phyloP scores from a whole-genome alignment of 1,284 basidiomycete species.

The Chalciporus piperatoides region DNA sequence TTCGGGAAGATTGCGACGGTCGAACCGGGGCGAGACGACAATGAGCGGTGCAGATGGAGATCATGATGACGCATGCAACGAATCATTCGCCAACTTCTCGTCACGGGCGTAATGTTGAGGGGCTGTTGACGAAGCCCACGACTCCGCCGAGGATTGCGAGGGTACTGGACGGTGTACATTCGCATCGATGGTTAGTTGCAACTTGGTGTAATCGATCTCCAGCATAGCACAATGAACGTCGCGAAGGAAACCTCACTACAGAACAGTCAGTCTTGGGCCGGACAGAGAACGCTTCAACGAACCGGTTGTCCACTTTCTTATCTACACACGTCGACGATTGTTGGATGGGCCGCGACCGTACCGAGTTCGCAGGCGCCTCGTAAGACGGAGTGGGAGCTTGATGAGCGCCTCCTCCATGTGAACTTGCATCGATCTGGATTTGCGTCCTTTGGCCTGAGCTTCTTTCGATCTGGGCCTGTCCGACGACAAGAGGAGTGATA shows the following conservation, averaged over 20 bases:
- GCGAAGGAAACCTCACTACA: constrained; percentile 7
- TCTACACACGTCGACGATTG: not conserved
- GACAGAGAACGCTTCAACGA: constrained; percentile 4
- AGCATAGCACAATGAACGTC: not conserved
- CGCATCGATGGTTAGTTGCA: not conserved
- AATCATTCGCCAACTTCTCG: not conserved
- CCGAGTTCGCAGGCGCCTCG: too few relatives aligned
- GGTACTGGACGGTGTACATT: not conserved
- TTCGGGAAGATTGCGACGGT: not conserved
- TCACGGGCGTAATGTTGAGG: not conserved
- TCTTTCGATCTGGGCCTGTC: too few relatives aligned
- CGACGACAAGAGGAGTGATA: too few relatives aligned
- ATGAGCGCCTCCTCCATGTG: too few relatives aligned
- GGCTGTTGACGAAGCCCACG: not conserved
- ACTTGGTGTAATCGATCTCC: not conserved
- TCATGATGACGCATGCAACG: not conserved
- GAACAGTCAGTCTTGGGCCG: constrained; percentile 9
- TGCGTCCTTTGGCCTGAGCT: too few relatives aligned
- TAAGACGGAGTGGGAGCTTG: too few relatives aligned
- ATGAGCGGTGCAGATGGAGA: too few relatives aligned
- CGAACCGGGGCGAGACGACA: constrained; percentile 3
- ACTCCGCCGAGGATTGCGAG: not conserved
- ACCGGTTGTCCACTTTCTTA: constrained; percentile 9
- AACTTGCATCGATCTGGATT: too few relatives aligned
- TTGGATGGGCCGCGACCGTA: not conserved